Evolutionary conservation across 352 stramenopile species (phyloP), one percentile per base, ranked within the genome.

Genomic region (Plasmopara muralis): DNA sequence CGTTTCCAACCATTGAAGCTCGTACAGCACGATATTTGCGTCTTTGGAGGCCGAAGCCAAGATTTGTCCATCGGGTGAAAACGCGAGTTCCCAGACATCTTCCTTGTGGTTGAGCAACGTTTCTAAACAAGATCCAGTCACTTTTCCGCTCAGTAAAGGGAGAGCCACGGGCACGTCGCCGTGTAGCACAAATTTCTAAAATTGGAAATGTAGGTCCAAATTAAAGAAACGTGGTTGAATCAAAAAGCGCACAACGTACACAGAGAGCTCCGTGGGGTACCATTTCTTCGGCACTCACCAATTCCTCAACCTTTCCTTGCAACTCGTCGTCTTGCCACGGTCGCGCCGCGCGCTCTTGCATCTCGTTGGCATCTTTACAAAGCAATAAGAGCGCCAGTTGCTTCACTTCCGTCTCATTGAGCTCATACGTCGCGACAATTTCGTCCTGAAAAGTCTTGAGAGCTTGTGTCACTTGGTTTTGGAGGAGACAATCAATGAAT

Each of bases 11-110:
- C 20, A 25, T 35, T 8, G 10, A 2, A 88, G 51, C 30, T 74
- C 54, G 77, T 83, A 95, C 9, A 95, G 55, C 9, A 96, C 60
- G 10, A 96, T 74, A 9, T 70, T 77, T 1, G 78, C 83, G 33
- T 93, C 80, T 15, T 83, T 83, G 5, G 78, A 87, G 4, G 79
- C 78, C 1, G 84, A 94, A 14, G 85, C 85, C 50, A 96, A 58
- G 30, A 79, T 72, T 10, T 71, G 50, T 25, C 86, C 87, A 53
- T 93, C 57, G 0, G 86, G 85, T 5, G 84, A 89, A 47, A 96
- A 96, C 4, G 68, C 63, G 12, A 95, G 43, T 35, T 87, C 72
- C 51, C 69, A 70, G n/a, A 92, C 73, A 33, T 89, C 66, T 7
- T 61, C 44, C 9, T 53, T 74, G 52, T 86, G 76, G 25, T 68